Percentiles rank a stretch among this genome's conserved stretches.
phyloP scores from a whole-genome alignment of 2,329 filamentous ascomycete genomes.

The Botryotinia calthae region DNA sequence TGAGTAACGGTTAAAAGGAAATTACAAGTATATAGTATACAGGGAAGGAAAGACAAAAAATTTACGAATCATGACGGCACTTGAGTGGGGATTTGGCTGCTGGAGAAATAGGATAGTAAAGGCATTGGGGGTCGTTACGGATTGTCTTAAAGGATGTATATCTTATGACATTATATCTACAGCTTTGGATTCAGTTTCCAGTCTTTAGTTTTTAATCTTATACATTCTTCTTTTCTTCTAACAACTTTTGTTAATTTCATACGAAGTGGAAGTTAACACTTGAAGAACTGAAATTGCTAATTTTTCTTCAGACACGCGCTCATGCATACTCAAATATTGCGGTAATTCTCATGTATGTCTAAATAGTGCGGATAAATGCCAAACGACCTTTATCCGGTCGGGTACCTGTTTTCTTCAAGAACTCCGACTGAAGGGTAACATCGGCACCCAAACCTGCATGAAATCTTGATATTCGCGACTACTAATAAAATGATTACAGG shows the following conservation, averaged over 20 bases:
- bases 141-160: not conserved
- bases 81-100: not conserved
- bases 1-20: conserved; percentile 15
- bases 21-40: not conserved
- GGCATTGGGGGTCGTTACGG: not conserved
- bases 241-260: not conserved
- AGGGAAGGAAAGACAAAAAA: not conserved
- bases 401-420: not conserved
- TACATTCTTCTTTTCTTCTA: not conserved
- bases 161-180: not conserved
- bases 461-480: not conserved
- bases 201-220: not conserved
- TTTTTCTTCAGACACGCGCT: not conserved
- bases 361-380: not conserved
- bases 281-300: not conserved
- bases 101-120: not conserved
- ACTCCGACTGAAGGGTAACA: not conserved
- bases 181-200: not conserved
- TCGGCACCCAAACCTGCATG: not conserved
- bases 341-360: not conserved
- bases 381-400: not conserved
- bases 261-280: not conserved
- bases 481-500: not conserved
- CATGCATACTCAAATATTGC: not conserved
- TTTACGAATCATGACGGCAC: conserved; percentile 10